These are phyloP conservation scores for Pseudocercospora crystallina DNA, from an alignment of 2,329 filamentous ascomycete genomes.

Conservation along the genomic window DNA sequence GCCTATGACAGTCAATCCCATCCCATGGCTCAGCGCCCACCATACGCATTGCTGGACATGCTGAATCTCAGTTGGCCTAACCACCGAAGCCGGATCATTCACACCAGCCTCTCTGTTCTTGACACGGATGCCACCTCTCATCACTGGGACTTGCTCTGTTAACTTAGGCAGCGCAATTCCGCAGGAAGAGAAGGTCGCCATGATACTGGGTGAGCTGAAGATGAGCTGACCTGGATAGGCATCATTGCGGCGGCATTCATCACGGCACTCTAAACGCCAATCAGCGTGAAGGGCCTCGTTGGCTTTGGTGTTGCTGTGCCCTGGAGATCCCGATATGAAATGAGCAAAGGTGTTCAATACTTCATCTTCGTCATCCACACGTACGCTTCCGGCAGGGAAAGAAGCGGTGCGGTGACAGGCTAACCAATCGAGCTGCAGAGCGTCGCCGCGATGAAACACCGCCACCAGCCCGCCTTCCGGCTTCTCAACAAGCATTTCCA, in stretches of 20 bases:
- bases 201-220: slow-evolving; percentile 52
- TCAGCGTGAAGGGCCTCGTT: no score
- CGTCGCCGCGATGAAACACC: slow-evolving; percentile 56
- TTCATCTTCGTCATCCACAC: slow-evolving; percentile 48
- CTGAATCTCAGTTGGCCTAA: slow-evolving; percentile 47
- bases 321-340: slow-evolving; percentile 53
- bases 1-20: slow-evolving; percentile 47
- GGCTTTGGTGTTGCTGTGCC: slow-evolving; percentile 35
- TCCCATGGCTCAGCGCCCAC: slow-evolving; percentile 59
- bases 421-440: slow-evolving; percentile 49
- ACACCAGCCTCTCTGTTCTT: slow-evolving; percentile 56
- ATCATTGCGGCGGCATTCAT: slow-evolving; percentile 44
- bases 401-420: slow-evolving; percentile 49
- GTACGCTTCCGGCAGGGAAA: slow-evolving; percentile 48
- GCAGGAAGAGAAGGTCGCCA: slow-evolving; percentile 53
- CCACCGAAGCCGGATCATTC: slow-evolving; percentile 45
- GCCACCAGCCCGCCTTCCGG: slow-evolving; percentile 49
- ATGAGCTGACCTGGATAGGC: slow-evolving; percentile 41
- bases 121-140: slow-evolving; percentile 33
- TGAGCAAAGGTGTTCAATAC: slow-evolving; percentile 52
- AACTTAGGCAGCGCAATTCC: slow-evolving; percentile 48
- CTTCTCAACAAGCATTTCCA: slow-evolving; percentile 53
- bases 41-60: slow-evolving; percentile 57
- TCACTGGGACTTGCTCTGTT: slow-evolving; percentile 42
- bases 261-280: slow-evolving; percentile 57